Evolutionary conservation across 148 eudicot species (phyloP).

Genomic region (Rhododendron kiyosumense): DNA sequence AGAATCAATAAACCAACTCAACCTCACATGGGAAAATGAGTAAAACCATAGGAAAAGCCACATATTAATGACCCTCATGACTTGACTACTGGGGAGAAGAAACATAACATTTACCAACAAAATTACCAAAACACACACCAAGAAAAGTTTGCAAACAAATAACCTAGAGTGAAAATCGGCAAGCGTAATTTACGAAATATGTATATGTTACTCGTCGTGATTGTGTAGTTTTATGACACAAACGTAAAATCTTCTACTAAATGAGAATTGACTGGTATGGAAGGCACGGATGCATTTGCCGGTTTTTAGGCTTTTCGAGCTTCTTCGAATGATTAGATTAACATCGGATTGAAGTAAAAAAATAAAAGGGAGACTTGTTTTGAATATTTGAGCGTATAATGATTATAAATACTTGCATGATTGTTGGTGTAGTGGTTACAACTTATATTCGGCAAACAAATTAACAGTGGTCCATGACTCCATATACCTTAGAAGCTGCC

Average conservation of each 20-base stretch:
- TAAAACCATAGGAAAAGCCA: background rate
- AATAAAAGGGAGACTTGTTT: background rate
- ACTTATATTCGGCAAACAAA: background rate
- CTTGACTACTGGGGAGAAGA: background rate
- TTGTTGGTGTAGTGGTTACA: background rate
- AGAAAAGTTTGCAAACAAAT: background rate
- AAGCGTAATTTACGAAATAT: background rate
- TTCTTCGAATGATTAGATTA: background rate
- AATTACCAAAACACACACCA: background rate
- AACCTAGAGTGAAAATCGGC: background rate
- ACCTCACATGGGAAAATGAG: background rate
- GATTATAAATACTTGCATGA: background rate
- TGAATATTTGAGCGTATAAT: background rate
- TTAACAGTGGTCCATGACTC: background rate
- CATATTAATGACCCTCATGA: background rate
- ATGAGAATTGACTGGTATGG: background rate
- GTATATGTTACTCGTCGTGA: background rate
- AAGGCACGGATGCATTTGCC: background rate
- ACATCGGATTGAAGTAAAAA: background rate
- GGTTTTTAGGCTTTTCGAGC: background rate
- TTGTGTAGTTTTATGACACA: background rate
- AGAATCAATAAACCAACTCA: background rate
- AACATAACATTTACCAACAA: background rate
- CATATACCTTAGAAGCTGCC: background rate
- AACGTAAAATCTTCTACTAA: background rate